Evolutionary conservation across 2,329 filamentous ascomycete genomes (phyloP), one percentile per base, ranked within the genome.

Genomic region (Verticillium tricorpus): DNA sequence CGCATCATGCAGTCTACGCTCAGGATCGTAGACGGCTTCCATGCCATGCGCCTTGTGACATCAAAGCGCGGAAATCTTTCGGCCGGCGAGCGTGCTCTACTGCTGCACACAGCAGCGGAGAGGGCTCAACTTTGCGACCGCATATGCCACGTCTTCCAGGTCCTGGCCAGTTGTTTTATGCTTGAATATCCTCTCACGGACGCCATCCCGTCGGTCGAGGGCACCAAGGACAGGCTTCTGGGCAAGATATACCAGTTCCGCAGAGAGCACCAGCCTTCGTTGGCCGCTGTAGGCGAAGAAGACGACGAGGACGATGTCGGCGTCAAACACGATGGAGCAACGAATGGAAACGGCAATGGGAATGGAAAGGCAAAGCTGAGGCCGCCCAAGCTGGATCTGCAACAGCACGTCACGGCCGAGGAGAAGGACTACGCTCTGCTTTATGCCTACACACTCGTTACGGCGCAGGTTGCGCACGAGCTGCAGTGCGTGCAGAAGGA

Each of bases 1-100:
- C 85, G 87, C 39, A 90, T 98, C 62, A 84, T 98, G 71, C 85
- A 86, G 25, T 89, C 89, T 11, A 97, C 93, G 1, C 89, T 89
- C 65, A 88, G 90, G 59, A 91, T 97, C 76, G 86, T 98, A 5
- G 93, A 97, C 74, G 89, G 92, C 40, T 97, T 99, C 74, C 93
- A 98, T 71, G 92, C 93, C 59, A 97, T 99, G 92, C 96, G 94
- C 65, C 86, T 97, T 12, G 89, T 97, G 65, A 93, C 96, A 40
- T 84, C 90, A 70, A 94, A 93, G 70, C 91, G 94, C 63, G 80
- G 89, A 12, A 84, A 85, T 40, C 85, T 92, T 1, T 92, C 88
- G 2, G 85, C 89, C 31, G 93, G 94, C 4, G 94, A 98, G 76
- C 87, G 89, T 61, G 88, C 89, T 9, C 83, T 98, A 40, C 79